These are phyloP conservation scores for Helichrysum umbraculigerum DNA, from an alignment of 129 eudicot species.

Conservation along the genomic window DNA sequence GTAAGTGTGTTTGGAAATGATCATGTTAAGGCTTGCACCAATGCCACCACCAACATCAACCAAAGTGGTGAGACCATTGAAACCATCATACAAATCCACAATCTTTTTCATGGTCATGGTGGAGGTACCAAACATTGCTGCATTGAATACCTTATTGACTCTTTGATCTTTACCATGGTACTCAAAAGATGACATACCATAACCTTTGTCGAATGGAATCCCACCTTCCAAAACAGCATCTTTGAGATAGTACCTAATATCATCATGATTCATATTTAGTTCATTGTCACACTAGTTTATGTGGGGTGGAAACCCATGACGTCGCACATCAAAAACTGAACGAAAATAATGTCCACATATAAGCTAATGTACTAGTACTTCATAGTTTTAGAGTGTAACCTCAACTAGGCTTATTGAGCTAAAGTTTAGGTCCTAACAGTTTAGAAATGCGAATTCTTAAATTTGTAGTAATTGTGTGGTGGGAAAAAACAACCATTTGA, in stretches of 20 bases:
- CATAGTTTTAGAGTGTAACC: no score
- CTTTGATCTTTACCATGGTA: constrained; percentile 69
- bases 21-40: constrained; percentile 64
- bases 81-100: constrained; percentile 61
- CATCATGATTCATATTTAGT: neutral
- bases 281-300: neutral
- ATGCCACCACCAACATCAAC: constrained; percentile 84
- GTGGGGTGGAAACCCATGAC: no score
- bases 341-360: no score
- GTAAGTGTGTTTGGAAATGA: constrained; percentile 56
- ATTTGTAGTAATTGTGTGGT: no score
- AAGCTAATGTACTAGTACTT: no score
- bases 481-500: neutral
- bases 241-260: constrained; percentile 59
- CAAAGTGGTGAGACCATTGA: constrained; percentile 53
- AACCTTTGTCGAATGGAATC: constrained; percentile 71
- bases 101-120: constrained; percentile 64
- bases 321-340: no score
- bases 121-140: constrained; percentile 66
- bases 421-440: no score
- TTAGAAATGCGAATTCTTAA: no score
- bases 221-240: constrained; percentile 80
- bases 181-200: constrained; percentile 71
- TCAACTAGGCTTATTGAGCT: no score
- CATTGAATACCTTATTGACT: constrained; percentile 60